Evolutionary conservation across 1,139 yeast species (phyloP), one percentile per base, ranked within the genome.

Genomic region (Yamadazyma friedrichii): DNA sequence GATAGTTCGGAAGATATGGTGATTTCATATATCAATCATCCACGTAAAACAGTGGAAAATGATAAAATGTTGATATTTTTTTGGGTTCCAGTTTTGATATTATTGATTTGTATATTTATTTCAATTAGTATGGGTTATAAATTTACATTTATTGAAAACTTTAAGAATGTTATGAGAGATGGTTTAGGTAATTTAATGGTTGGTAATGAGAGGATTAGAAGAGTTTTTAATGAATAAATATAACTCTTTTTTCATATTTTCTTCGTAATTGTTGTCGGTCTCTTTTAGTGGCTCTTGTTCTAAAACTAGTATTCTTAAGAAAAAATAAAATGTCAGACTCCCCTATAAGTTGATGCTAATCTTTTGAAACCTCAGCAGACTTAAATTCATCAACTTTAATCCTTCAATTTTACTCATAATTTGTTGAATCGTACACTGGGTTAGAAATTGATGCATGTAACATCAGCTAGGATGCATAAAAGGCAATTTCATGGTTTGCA

Each of bases 51-150:
- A 28, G 80, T 86, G 49, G 81, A 80, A 52, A 85, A 88, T 54
- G 98, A 89, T 61, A 85, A 82, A 54, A 85, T 88, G 88, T 70
- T 89, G 52, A 67, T 88, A 44, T 86, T 88, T 57, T 89, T 89
- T 74, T 89, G 98, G 98, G 63, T 85, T 46, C 94, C 94, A 3
- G 69, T 82, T 28, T 68, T 85, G 60, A 54, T 84, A 24, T 47
- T 74, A 35, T 70, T 81, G 13, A 50, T 80, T 2, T 73, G 84
- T 1, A 62, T 78, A 38, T 73, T 80, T 55, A 62, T 80, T 34
- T 62, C 67, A 54, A 62, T 82, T 24, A 70, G 73, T 28, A 70
- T 81, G 55, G 86, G 87, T 3, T 72, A 65, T 55, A 59, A 60
- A 46, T 61, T 72, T 42, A 68, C 67, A 45, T 46, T 59, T 39